Evolutionary conservation across 306 rosid species (phyloP), one percentile per base, ranked within the genome.

Genomic region (Prunus mira): DNA sequence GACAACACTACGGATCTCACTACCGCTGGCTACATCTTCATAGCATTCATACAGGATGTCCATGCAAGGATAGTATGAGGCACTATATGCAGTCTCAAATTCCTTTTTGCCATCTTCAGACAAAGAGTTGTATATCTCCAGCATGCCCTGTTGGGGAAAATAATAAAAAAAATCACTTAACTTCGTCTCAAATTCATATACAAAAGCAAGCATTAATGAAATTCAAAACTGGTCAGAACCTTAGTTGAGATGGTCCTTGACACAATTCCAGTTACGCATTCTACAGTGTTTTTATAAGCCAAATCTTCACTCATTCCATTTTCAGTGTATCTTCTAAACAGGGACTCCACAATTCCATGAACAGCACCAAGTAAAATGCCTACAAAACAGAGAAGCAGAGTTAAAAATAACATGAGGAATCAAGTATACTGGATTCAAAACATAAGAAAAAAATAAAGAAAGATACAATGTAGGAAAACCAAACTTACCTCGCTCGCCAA

Each of bases 321-420:
- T 66, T 92, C 97, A 20, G 96, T 96, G 88, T 84, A 96, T 82
- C 97, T 87, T 83, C 97, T 92, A 79, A 96, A 96, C 80, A 92
- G 84, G 84, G 93, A 89, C 78, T 96, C 99, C 84, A 96, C 99
- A 75, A 88, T 63, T 65, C 99, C 99, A 82, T 96, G 99, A 67
- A 96, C 98, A 69, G 99, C 99, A 69, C 99, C 99, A 67, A 95
- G 97, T 69, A 95, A 86, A 86, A 95, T 95, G 80, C 99, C 99
- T 95, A 71, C 28, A 41, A 43, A 18, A 45, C 82, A 78, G 14
- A 80, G 69, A 81, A 76, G n/a, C 62, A 79, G 52, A 24, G 60
- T 68, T 87, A 7, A 32, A 5, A 38, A 38, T 34, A 38, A 38
- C 0, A 38, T 38, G 67, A 72, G 81, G 54, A 54, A 75, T 28